Base-by-base conservation (phyloP, 768 basidiomycete species). In the Hericium rajendrae region DNA sequence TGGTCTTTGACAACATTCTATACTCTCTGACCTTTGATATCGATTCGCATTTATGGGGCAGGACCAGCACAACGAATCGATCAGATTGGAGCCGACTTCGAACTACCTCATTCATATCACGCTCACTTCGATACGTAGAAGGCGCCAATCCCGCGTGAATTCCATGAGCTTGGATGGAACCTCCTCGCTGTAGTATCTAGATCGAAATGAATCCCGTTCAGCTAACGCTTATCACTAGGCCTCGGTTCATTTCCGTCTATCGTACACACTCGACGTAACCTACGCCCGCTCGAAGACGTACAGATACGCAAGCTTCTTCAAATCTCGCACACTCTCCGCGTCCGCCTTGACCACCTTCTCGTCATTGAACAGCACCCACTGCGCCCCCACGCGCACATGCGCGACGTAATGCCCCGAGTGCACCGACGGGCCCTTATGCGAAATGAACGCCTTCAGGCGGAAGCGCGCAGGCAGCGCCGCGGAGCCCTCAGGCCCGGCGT, bases 321-420 rank as follows among this genome's bases (percentile, higher is more conserved):
- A 72, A 56, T 83, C 82, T n/a, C 70, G 77, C 28, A 94, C 89
- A 66, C 90, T 91, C 69, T 87, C 82, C 59, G 69, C 76, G 66
- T 95, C 91, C 3, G 94, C 94, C 69, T 80, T 84, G 10, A 97
- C 94, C 3, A 94, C 94, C 73, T 94, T 95, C 73, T 94, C 93
- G 67, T 97, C 95, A 65, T 97, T 97, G 70, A 94, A 97, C 65
- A 98, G 69, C 56, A 94, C 87, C 92, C 95, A 95, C 10, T 77
- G 76, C 20, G 77, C 80, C 38, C 73, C 80, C 5, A 64, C 51
- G 54, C 78, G 74, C 32, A 91, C 78, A 66, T 94, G 91, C 24
- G 90, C 90, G 12, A 94, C 91, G 65, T 97, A 95, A 64, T 93
- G 94, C 0, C 88, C 94, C 0, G 92, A 95, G 67, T 97, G 95